Conservation (phyloP, 805 yeast genomes). For the Scheffersomyces lignosus region DNA sequence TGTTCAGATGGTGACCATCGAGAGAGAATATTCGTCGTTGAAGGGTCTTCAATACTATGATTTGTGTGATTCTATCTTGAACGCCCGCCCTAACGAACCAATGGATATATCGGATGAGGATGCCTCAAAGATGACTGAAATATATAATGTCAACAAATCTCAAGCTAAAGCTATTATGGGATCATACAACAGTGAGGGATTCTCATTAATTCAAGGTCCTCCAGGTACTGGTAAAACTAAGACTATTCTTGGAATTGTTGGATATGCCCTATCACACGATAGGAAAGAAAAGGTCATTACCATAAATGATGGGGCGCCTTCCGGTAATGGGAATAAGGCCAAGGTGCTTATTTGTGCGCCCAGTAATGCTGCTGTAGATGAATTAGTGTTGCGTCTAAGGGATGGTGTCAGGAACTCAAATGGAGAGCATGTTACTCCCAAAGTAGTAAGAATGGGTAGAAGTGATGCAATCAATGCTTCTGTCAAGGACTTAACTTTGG, state of each 20-base stretch:
- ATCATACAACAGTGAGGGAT: slow-evolving; percentile 66
- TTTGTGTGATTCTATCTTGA: slow-evolving; percentile 61
- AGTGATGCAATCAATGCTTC: slow-evolving; percentile 83
- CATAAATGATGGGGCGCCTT: slow-evolving; percentile 15
- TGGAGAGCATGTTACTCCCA: slow-evolving; percentile 58
- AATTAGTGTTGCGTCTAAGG: slow-evolving; percentile 78
- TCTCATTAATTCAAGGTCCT: slow-evolving; percentile 94
- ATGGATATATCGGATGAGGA: slow-evolving; percentile 29
- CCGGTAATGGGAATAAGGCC: slow-evolving; percentile 14
- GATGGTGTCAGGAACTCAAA: slow-evolving; percentile 61
- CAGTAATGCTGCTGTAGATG: slow-evolving; percentile 98
- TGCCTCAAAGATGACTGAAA: slow-evolving; percentile 44
- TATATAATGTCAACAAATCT: slow-evolving; percentile 73
- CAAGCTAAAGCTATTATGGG: slow-evolving; percentile 90
- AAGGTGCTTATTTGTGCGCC: slow-evolving; percentile 94
- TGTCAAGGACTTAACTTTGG: slow-evolving; percentile 80
- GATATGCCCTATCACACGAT: slow-evolving; percentile 58
- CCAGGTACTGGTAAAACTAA: slow-evolving; percentile 96
- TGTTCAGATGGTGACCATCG: slow-evolving; percentile 87
- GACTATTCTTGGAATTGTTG: slow-evolving; percentile 89
- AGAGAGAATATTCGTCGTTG: slow-evolving; percentile 86
- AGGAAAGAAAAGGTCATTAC: slow-evolving; percentile 17
- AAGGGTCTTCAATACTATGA: slow-evolving; percentile 83
- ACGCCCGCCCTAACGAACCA: slow-evolving; percentile 60
- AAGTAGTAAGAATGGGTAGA: slow-evolving; percentile 83